Base-by-base conservation (phyloP, 139 green algal species). In the Yamagishiella unicocca region DNA sequence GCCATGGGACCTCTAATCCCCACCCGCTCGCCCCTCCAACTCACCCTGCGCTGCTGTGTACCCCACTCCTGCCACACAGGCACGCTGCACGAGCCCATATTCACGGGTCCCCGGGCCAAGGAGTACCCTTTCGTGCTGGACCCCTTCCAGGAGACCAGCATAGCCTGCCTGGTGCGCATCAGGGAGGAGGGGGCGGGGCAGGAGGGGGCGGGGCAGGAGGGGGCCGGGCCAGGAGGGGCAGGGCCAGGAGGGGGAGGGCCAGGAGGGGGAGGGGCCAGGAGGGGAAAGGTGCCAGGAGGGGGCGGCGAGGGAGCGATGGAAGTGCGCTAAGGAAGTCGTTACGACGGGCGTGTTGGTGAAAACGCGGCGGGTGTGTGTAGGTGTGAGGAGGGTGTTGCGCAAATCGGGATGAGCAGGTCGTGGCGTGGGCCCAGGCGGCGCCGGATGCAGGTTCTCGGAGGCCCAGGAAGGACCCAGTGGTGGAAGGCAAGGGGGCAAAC, bases 81-180 rank as follows among this genome's bases (percentile, higher is more conserved):
- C 53, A 97, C 94, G 0, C 83, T 98, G 42, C 58, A 98, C 38
- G 61, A 93, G 0, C 96, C 96, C 5, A 42, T 73, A 0, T 97
- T 88, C 90, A 83, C 70, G 12, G 95, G 94, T 0, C 24, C 90
- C 67, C 66, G 89, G 0, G 96, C 95, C 9, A 98, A 98, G 89
- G 27, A 93, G 43, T 99, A 98, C 88, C 94, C 95, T 3, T 99
- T 99, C 84, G 72, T 70, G n/a, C 89, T 99, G 75, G 97, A 99
- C 86, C 92, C 95, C 0, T 99, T 99, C 83, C 97, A 99, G 75
- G 82, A 92, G 22, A 95, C 89, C 0, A 91, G 95, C 43, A 88
- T 98, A 0, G 94, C 96, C 8, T 99, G 97, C 91, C 86, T 99
- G 84, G 94, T 96, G 70, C 29, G 91, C 6, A 21, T 8, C 29